Evolutionary conservation across 345 rosid genomes (phyloP), one percentile per base, ranked within the genome.

Genomic region (Hibiscus trionum): DNA sequence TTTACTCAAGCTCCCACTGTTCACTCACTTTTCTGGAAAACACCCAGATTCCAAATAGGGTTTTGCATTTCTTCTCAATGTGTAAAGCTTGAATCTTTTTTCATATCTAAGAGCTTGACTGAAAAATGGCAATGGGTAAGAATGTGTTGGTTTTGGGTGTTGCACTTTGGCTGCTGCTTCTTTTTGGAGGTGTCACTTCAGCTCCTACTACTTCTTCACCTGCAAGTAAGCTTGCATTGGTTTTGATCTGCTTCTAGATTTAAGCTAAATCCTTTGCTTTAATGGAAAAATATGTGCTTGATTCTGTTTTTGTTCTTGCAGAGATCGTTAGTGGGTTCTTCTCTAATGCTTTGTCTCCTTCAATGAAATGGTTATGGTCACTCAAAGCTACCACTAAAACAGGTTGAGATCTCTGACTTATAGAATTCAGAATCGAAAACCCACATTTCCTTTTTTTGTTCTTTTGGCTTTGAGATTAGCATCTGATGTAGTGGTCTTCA

Each of bases 311-410:
- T 57, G 62, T 75, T 50, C 62, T 70, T 44, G 91, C 93, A 95
- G 99, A 85, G 94, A 86, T 91, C 83, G 82, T 93, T 17, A 84
- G 77, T 85, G 90, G 93, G 73, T 76, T 89, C 52, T 80, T 92
- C 84, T 80, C 98, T 33, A 90, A 90, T 81, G 88, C 82, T 4
- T 82, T 87, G 73, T 83, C 98, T 72, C 81, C 84, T 9, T 80
- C 80, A 29, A 80, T 89, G 94, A 95, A 95, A 85, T 87, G 97
- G 99, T 10, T 92, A 26, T 88, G 96, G 91, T 95, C 97, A 39
- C 91, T 95, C 79, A 95, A 88, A 82, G 73, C 97, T 80, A 85
- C 91, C 73, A 86, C 97, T 17, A 93, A 89, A 83, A 88, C 99
- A 85, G 90, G 99, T 95, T 75, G 57, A 58, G 75, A 81, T 83